Base-by-base conservation (phyloP, 257 asterid species). In the Cordia subcordata region DNA sequence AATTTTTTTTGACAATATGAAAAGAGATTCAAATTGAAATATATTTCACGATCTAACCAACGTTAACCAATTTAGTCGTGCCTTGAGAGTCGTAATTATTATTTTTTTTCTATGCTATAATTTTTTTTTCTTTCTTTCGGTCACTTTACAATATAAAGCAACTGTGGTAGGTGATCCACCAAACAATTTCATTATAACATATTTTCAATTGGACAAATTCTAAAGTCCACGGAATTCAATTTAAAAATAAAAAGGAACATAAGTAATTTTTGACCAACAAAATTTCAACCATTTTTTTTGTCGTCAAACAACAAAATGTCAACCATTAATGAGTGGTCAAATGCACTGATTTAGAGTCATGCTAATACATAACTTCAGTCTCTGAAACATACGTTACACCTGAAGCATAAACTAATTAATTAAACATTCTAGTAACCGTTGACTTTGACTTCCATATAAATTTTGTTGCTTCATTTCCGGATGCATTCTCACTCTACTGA, bases 271-370 rank as follows among this genome's bases (percentile, higher is more conserved):
- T 52, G 12, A 37, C 37, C 4, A n/a, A 38, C 33, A 54, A 50
- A n/a, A n/a, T n/a, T n/a, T n/a, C n/a, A n/a, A n/a, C n/a, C n/a
- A n/a, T n/a, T n/a, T n/a, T n/a, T n/a, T n/a, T n/a, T n/a, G n/a
- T n/a, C n/a, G n/a, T n/a, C n/a, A n/a, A n/a, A n/a, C n/a, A n/a
- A n/a, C n/a, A n/a, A n/a, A n/a, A 50, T 54, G 66, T 66, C 69
- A 67, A 61, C 57, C 62, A 45, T 54, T n/a, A 53, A 64, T 20
- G 15, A 32, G 49, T 50, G 62, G 17, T 42, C 53, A 44, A 13
- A 64, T 62, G 50, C 62, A 57, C 12, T 38, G 60, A 47, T 45
- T 22, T 44, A 4, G 14, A 5, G 21, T 45, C 9, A 32, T 21
- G 17, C 27, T 8, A 64, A 15, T 5, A 10, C 21, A 47, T 18